Conservation (phyloP, 371 early-diverging fungal species). For the Nosema muscidifuracis region DNA sequence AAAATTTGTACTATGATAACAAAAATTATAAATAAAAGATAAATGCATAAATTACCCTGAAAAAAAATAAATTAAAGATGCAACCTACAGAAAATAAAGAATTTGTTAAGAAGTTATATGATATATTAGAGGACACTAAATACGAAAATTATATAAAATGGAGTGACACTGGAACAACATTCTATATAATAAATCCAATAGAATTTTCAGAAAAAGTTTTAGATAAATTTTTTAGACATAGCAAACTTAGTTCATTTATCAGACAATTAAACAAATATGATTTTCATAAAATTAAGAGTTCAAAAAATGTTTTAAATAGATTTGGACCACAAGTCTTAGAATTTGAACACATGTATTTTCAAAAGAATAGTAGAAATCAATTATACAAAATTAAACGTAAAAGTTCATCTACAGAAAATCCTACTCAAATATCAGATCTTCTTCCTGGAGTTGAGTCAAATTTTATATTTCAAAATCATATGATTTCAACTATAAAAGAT, state of each 20-base stretch:
- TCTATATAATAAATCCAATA: constrained; percentile 72
- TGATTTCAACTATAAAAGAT: constrained; percentile 46
- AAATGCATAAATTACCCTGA: no score
- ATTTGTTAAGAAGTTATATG: constrained; percentile 62
- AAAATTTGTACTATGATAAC: no score
- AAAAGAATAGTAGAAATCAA: constrained; percentile 47
- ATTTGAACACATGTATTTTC: constrained; percentile 59
- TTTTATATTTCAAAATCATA: constrained; percentile 50
- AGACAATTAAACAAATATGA: constrained; percentile 90
- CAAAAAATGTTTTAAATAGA: constrained; percentile 29
- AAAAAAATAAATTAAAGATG: background rate
- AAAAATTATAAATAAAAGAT: no score
- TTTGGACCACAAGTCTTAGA: constrained; percentile 55
- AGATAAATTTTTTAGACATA: constrained; percentile 77
- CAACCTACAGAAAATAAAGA: constrained; percentile 11
- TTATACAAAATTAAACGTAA: constrained; percentile 58
- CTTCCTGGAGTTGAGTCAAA: constrained; percentile 38
- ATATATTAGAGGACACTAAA: constrained; percentile 54
- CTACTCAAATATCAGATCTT: constrained; percentile 13
- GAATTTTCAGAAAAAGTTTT: constrained; percentile 70
- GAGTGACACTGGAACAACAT: constrained; percentile 70
- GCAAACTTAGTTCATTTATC: constrained; percentile 81
- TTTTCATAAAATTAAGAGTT: constrained; percentile 72
- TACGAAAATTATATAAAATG: constrained; percentile 64
- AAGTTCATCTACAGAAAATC: constrained; percentile 48